Base-by-base conservation (phyloP, 352 stramenopile genomes). In the Detonula confervacea region DNA sequence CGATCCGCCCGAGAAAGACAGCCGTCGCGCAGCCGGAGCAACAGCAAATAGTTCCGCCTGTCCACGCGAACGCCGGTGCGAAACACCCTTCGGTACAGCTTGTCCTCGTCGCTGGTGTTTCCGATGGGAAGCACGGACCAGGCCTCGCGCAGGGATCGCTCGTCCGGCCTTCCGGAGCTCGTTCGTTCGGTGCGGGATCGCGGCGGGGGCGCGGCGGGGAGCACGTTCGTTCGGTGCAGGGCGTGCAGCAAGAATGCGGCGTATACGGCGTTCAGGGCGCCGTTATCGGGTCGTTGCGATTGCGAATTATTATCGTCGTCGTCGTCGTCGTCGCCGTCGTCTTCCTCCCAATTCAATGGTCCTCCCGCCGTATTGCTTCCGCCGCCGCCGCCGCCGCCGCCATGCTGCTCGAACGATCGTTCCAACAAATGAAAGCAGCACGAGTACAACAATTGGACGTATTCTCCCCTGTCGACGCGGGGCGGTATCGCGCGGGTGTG, bases 371-470 rank as follows among this genome's bases (percentile, higher is more conserved):
- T n/a, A n/a, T n/a, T n/a, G n/a, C n/a, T n/a, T n/a, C n/a, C n/a
- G n/a, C n/a, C n/a, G n/a, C n/a, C n/a, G n/a, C n/a, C n/a, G n/a
- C n/a, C n/a, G n/a, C n/a, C n/a, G n/a, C n/a, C n/a, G n/a, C n/a
- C n/a, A n/a, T n/a, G n/a, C n/a, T n/a, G n/a, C n/a, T n/a, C n/a
- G n/a, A 73, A 49, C 12, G 72, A 71, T 57, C 61, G 49, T 54
- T 80, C 62, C 44, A 80, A 52, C 25, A 80, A 51, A 66, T 74
- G 60, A 30, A 74, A 68, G 35, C 72, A 80, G 35, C 61, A 61
- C 4, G 72, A 80, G 47, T 80, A 80, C 4, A 80, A 29, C n/a
- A 80, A 55, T 59, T 80, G 72, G 9, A 60, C 54, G 42, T 74
- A 80, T 54, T 80, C 72, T 33, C 72, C 72, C 29, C 61, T 44